Evolutionary conservation across 345 rosid genomes (phyloP).

Genomic region (Zanthoxylum bungeanum): DNA sequence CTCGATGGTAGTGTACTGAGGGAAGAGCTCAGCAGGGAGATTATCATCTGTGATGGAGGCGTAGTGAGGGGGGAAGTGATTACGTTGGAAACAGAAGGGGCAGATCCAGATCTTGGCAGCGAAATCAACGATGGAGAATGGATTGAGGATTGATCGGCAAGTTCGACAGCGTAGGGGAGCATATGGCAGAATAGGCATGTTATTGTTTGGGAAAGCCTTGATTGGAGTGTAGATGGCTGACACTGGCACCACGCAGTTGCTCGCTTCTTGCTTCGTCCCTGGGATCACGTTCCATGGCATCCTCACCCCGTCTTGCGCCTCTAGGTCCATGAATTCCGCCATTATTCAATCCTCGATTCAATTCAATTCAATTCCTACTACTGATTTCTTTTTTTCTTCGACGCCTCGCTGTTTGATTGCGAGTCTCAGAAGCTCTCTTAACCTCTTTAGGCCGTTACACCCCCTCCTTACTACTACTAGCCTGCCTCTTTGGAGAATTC

Average conservation of each 20-base stretch:
- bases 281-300: constrained; percentile 95
- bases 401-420: neutral
- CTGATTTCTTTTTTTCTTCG: no score
- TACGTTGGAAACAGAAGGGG: constrained; percentile 89
- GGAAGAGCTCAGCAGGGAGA: constrained; percentile 93
- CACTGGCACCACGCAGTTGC: constrained; percentile 73
- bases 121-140: constrained; percentile 77
- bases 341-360: constrained; percentile 15
- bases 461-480: neutral
- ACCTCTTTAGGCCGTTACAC: neutral
- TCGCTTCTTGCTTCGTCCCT: constrained; percentile 60
- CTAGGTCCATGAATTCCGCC: constrained; percentile 71
- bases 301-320: constrained; percentile 69
- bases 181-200: constrained; percentile 65
- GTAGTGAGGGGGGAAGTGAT: constrained; percentile 75
- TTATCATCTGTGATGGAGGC: constrained; percentile 71
- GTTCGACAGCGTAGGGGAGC: constrained; percentile 89
- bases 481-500: no score
- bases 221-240: constrained; percentile 83
- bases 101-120: constrained; percentile 87
- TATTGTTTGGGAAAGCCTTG: constrained; percentile 44
- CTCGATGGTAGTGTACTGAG: constrained; percentile 83
- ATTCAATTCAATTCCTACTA: no score
- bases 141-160: constrained; percentile 86
- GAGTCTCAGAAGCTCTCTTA: neutral